phyloP scores from a whole-genome alignment of 2,329 filamentous ascomycete species.

The Penicillium sp. region DNA sequence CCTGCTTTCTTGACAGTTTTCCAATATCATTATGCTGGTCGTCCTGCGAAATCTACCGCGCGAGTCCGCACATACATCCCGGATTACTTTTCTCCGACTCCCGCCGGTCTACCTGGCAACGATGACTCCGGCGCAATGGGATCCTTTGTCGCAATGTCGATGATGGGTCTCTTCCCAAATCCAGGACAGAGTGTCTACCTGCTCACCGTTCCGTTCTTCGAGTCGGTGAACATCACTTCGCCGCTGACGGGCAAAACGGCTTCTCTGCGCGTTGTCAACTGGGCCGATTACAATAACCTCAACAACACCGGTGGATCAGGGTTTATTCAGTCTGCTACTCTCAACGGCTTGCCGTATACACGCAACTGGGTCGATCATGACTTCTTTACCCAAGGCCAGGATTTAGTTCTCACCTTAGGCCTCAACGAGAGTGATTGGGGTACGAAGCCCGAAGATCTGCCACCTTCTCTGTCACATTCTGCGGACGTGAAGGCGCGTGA shows the following conservation, averaged over 20 bases:
- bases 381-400: slow-evolving; percentile 65
- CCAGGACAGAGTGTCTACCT: slow-evolving; percentile 68
- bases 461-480: slow-evolving; percentile 52
- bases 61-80: slow-evolving; percentile 65
- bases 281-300: slow-evolving; percentile 31
- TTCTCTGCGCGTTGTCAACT: slow-evolving; percentile 58
- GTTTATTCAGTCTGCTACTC: slow-evolving; percentile 66
- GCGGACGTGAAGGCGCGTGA: not conserved
- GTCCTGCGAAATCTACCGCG: slow-evolving; percentile 51
- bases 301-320: slow-evolving; percentile 57
- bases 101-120: slow-evolving; percentile 63
- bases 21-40: slow-evolving; percentile 67
- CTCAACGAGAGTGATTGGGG: slow-evolving; percentile 65
- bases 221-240: slow-evolving; percentile 58
- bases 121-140: slow-evolving; percentile 70
- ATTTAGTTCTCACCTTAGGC: slow-evolving; percentile 64
- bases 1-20: slow-evolving; percentile 63
- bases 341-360: slow-evolving; percentile 61
- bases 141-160: slow-evolving; percentile 61
- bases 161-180: slow-evolving; percentile 69
- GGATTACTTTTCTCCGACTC: slow-evolving; percentile 56
- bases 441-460: slow-evolving; percentile 57
- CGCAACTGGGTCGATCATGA: slow-evolving; percentile 67
- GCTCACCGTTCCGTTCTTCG: slow-evolving; percentile 66
- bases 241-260: slow-evolving; percentile 61